These are phyloP conservation scores for Phytophthora sp. DNA, from an alignment of 352 stramenopile species.

Conservation along the genomic window DNA sequence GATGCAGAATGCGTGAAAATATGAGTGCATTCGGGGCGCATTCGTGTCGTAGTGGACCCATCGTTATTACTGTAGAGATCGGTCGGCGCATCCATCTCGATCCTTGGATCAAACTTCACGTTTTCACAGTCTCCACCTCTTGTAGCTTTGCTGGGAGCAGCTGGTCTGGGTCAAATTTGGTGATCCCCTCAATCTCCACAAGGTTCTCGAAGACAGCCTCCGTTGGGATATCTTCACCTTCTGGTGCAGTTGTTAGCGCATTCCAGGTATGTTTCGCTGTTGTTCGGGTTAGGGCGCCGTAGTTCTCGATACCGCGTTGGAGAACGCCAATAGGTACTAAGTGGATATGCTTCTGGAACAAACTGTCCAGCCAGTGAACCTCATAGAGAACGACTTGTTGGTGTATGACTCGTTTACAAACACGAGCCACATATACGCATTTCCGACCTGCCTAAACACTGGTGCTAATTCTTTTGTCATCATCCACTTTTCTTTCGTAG, in stretches of 20 bases:
- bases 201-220: background rate
- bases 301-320: background rate
- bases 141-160: background rate
- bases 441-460: background rate
- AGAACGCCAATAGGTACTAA: background rate
- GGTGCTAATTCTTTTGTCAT: background rate
- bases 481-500: background rate
- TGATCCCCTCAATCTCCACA: background rate
- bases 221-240: background rate
- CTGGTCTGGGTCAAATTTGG: background rate
- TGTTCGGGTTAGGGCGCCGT: background rate
- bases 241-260: background rate
- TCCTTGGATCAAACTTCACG: constrained; percentile 7
- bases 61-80: constrained; percentile 5
- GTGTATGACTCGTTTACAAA: background rate
- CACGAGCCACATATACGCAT: background rate
- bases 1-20: constrained; percentile 17
- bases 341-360: background rate
- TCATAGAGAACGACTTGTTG: background rate
- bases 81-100: background rate
- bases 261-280: background rate
- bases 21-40: constrained; percentile 8
- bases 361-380: background rate
- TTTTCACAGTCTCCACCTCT: background rate
- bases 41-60: background rate